A percentile compares a stretch with the other conserved stretches of the same genome.
phyloP scores from a whole-genome alignment of 495 filamentous ascomycete species.

The Aspergillus incahuasiensis region DNA sequence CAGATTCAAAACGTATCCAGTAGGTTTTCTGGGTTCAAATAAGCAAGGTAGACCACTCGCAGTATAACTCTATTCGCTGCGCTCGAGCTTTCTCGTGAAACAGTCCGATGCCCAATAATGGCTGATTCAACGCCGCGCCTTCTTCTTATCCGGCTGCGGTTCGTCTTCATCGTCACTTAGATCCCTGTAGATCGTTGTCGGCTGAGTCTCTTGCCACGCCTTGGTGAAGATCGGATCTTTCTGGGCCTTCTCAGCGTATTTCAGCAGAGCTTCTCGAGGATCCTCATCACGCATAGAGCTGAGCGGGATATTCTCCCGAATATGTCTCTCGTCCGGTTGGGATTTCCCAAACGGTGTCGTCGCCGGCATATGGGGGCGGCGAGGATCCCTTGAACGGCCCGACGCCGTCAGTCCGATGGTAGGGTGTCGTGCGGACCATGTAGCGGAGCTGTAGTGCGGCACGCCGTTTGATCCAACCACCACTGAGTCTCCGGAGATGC shows the following conservation, averaged over 20 bases:
- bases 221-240: conserved; percentile 92
- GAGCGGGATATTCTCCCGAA: conserved; percentile 79
- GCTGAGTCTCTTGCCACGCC: conserved; percentile 90
- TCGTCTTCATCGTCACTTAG: conserved; percentile 92
- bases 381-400: conserved; percentile 73
- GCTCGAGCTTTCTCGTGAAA: no score
- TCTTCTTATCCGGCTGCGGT: conserved; percentile 64
- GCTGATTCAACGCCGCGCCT: conserved; percentile 19
- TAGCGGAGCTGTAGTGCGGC: conserved; percentile 42
- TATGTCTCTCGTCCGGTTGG: conserved; percentile 85
- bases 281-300: conserved; percentile 97
- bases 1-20: no score
- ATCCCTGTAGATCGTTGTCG: conserved; percentile 86
- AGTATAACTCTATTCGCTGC: no score
- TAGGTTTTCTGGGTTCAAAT: no score
- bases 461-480: conserved; percentile 52
- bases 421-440: conserved; percentile 62
- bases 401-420: conserved; percentile 70
- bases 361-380: conserved; percentile 75
- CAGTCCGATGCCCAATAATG: not conserved
- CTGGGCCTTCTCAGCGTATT: conserved; percentile 91
- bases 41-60: no score
- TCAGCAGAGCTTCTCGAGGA: conserved; percentile 86
- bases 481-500: conserved; percentile 78
- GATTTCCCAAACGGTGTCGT: conserved; percentile 88